phyloP scores from a whole-genome alignment of 2,329 filamentous ascomycete genomes.

The Juglanconis juglandina region DNA sequence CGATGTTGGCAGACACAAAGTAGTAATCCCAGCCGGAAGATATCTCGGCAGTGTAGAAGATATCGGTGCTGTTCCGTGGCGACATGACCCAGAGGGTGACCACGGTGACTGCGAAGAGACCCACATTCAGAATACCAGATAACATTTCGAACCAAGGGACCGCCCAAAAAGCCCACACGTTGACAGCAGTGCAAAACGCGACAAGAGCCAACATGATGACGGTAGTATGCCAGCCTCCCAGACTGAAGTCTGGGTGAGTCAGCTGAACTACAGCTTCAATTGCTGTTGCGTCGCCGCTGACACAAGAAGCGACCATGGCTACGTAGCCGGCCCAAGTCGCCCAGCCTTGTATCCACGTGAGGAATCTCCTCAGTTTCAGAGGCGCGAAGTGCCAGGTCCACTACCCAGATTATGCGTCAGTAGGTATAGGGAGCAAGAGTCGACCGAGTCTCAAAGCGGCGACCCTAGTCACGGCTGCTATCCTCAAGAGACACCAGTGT shows the following conservation, averaged over 20 bases:
- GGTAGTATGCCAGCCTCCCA: constrained; percentile 33
- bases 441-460: too few relatives aligned
- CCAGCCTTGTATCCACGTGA: constrained; percentile 30
- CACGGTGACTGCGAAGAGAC: constrained; percentile 9
- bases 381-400: neutral
- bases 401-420: too few relatives aligned
- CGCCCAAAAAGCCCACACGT: constrained; percentile 33
- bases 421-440: too few relatives aligned
- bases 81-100: constrained; percentile 15
- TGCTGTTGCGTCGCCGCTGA: constrained; percentile 24
- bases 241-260: constrained; percentile 3
- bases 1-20: constrained; percentile 31
- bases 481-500: too few relatives aligned
- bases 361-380: neutral
- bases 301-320: constrained; percentile 29
- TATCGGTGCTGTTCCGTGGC: constrained; percentile 5
- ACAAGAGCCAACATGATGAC: constrained; percentile 34
- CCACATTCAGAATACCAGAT: constrained; percentile 28
- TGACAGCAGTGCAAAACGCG: constrained; percentile 20
- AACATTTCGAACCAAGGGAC: constrained; percentile 37
- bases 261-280: constrained; percentile 14
- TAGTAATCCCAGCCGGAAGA: constrained; percentile 15
- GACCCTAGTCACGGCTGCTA: too few relatives aligned
- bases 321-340: constrained; percentile 40
- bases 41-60: constrained; percentile 6